Conservation (phyloP, 1,139 yeast genomes). For the Scheffersomyces illinoinensis region DNA sequence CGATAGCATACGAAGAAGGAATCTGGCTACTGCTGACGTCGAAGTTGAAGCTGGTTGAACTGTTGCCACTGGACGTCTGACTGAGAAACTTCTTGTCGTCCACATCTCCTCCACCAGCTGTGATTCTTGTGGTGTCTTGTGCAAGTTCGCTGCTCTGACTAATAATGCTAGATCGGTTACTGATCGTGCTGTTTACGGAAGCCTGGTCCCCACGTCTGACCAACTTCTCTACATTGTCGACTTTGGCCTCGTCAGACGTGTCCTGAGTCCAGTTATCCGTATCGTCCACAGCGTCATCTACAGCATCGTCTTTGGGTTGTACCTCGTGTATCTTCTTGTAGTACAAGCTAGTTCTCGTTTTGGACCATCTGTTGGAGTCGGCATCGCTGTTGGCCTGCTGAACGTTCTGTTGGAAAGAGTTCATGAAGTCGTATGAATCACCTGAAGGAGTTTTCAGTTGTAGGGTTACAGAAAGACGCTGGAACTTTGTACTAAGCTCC, state of each 20-base stretch:
- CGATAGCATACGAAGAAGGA: background rate
- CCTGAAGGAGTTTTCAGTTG: constrained; percentile 38
- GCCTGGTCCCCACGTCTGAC: constrained; percentile 1
- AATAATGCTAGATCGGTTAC: constrained; percentile 26
- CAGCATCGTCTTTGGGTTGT: constrained; percentile 5
- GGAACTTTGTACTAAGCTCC: constrained; percentile 38
- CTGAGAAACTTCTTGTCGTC: background rate
- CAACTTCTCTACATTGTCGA: background rate
- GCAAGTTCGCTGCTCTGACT: constrained; percentile 11
- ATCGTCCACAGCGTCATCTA: constrained; percentile 4
- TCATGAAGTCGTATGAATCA: constrained; percentile 44
- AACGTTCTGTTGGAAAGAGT: constrained; percentile 42
- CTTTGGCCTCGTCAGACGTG: background rate
- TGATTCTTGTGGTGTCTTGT: background rate
- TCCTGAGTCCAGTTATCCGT: constrained; percentile 6
- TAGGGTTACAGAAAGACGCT: constrained; percentile 41
- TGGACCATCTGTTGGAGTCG: constrained; percentile 7
- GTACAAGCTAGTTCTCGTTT: constrained; percentile 30
- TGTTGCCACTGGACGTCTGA: background rate
- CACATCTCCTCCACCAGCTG: constrained; percentile 3
- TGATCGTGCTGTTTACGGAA: constrained; percentile 26
- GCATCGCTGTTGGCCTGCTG: constrained; percentile 19
- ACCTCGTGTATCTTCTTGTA: constrained; percentile 31
- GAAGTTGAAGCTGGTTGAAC: constrained; percentile 8
- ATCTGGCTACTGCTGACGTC: constrained; percentile 4